phyloP scores from a whole-genome alignment of 148 eudicot genomes.

The Cornus suecica region DNA sequence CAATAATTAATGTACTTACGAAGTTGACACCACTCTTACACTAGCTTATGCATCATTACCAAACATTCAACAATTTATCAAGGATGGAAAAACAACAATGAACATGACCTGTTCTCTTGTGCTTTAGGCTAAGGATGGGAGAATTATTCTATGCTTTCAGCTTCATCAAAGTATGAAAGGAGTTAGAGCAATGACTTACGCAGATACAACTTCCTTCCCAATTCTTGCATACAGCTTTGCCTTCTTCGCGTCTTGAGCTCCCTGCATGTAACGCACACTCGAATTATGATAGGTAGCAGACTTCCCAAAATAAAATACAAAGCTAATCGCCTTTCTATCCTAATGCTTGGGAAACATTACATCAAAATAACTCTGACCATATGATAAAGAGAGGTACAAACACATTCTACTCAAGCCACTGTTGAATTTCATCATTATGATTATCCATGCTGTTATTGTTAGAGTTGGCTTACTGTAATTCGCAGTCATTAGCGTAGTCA shows the following conservation, averaged over 20 bases:
- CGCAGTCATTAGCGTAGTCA: neutral
- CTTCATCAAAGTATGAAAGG: slow-evolving; percentile 3
- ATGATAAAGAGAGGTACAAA: neutral
- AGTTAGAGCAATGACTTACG: slow-evolving; percentile 49
- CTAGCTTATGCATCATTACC: neutral
- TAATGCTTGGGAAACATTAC: neutral
- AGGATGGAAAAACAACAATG: neutral
- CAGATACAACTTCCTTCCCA: slow-evolving; percentile 94
- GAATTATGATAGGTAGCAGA: neutral
- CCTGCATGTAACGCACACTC: slow-evolving; percentile 43
- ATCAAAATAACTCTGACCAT: neutral
- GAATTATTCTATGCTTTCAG: neutral
- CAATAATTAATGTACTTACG: neutral
- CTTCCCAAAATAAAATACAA: slow-evolving; percentile 7
- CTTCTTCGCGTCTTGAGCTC: slow-evolving; percentile 76
- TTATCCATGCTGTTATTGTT: neutral
- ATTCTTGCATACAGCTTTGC: slow-evolving; percentile 66
- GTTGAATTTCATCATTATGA: neutral
- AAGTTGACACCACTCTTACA: neutral
- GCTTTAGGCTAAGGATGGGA: neutral
- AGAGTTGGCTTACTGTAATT: neutral
- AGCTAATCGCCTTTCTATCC: neutral
- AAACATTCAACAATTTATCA: neutral
- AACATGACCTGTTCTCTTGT: neutral
- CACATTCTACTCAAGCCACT: neutral